Conservation (phyloP, 129 eudicot species). For the Tagetes patula region DNA sequence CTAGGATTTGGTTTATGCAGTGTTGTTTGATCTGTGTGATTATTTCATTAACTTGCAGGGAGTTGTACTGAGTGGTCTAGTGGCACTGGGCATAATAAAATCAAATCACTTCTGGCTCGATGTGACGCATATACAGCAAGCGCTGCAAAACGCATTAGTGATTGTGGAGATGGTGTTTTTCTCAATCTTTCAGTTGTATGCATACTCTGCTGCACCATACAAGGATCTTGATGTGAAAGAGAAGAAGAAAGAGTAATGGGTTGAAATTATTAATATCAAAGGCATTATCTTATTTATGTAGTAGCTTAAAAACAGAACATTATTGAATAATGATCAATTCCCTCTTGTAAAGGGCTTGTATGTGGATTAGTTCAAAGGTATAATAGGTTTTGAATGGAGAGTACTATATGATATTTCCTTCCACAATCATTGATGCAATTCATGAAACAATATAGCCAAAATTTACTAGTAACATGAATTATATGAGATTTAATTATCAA, state of each 20-base stretch:
- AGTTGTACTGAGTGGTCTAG: constrained; percentile 62
- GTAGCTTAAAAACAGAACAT: constrained; percentile 12
- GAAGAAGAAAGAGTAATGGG: constrained; percentile 65
- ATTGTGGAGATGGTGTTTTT: constrained; percentile 93
- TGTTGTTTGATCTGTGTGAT: neutral
- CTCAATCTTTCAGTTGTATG: constrained; percentile 65
- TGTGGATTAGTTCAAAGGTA: constrained; percentile 25
- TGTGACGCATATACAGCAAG: constrained; percentile 73
- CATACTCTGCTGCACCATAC: constrained; percentile 87
- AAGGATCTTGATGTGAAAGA: constrained; percentile 37
- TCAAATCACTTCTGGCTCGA: constrained; percentile 84
- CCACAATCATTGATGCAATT: neutral
- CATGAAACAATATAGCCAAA: neutral
- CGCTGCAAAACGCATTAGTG: constrained; percentile 67
- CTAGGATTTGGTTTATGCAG: neutral
- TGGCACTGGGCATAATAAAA: constrained; percentile 59
- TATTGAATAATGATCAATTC: constrained; percentile 10
- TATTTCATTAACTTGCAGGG: constrained; percentile 50
- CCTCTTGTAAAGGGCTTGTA: constrained; percentile 23
- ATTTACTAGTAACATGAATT: neutral
- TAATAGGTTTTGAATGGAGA: constrained; percentile 18
- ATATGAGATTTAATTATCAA: no score
- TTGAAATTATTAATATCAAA: neutral
- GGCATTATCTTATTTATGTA: constrained; percentile 21
- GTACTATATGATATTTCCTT: neutral